Base-by-base conservation (phyloP, 768 basidiomycete species). In the Peribolospora baueri region DNA sequence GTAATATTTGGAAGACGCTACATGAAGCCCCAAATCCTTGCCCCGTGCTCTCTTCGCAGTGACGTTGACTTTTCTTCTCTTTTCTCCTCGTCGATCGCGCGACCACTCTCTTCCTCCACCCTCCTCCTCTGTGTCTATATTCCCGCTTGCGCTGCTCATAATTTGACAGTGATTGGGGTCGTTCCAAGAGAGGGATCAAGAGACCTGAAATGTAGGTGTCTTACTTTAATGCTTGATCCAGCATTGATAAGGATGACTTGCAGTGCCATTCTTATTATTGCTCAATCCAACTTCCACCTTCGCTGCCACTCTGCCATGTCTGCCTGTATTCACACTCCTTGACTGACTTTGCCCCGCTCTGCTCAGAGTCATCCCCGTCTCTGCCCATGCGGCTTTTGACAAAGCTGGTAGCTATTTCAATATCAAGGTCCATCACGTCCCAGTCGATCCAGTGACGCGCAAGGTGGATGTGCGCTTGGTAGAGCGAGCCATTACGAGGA, bases 341-440 rank as follows among this genome's bases (percentile, higher is more conserved):
- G n/a, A 5, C n/a, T 41, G 6, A 9, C 52, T 52, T 39, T 56
- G 7, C 56, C 25, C 47, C 3, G 42, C 39, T 6, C 6, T 3
- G 10, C 13, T 38, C 54, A 91, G 88, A 71, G 72, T 95, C 57
- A 69, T 95, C 6, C 82, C 88, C 0, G 71, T 75, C 0, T 81
- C 84, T 0, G 87, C 82, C 0, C 91, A 95, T 63, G 86, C 86
- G 2, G 91, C 91, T 0, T 98, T 98, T 65, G 81, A 87, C 70
- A 98, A 98, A 66, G 64, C 81, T 3, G 80, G 78, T 2, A 75
- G 78, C 7, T 95, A 91, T 66, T 76, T 95, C 64, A 76, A 77
- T 10, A 77, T 98, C 71, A 95, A 93, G 71, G 72, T 90, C 5
- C 87, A 87, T 61, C 74, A 76, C 40, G 76, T 98, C 49, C 84